Evolutionary conservation across 2,329 filamentous ascomycete species (phyloP), one percentile per base, ranked within the genome.

Genomic region (Cladosporium sp.): DNA sequence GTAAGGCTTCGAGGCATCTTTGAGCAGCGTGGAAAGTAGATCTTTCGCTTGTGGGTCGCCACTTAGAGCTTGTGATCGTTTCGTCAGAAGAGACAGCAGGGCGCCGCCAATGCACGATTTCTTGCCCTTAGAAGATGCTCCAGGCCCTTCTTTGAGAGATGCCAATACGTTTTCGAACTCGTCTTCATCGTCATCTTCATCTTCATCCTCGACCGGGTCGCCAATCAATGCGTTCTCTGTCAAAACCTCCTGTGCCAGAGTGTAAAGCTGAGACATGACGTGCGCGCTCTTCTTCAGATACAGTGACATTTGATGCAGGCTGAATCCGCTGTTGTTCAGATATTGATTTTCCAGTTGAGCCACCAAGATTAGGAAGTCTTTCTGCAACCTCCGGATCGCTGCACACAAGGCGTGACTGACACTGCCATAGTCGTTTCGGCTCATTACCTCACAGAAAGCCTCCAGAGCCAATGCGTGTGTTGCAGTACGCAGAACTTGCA

Each of bases 51-150:
- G 86, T 3, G 93, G 93, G 66, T 98, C 93, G 43, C 93, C 93
- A 1, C 92, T 93, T 82, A 96, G 92, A 11, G 86, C 84, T 60
- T 93, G 87, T 8, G 97, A 74, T 46, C 92, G 80, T 64, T 85
- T 86, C 2, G 90, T 95, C 52, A 98, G 80, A 31, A 97, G 73
- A 0, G 89, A 87, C 1, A 98, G 78, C n/a, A 96, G 89, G 57
- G 90, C 87, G 2, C 93, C 93, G n/a, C 93, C 93, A 73, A 95
- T 97, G 75, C 89, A 97, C 32, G 95, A 85, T 68, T 91, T 96
- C 71, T 95, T 95, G 42, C 83, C 85, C 0, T 87, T 83, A 74
- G 93, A 86, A 55, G 86, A 85, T 28, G 95, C 75, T 59, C 95
- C 89, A 13, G 88, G 89, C 9, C 90, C 91, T 64, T 95, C 89